Conservation (phyloP, 2,329 filamentous ascomycete genomes). For the Trichoderma afroharzianum region DNA sequence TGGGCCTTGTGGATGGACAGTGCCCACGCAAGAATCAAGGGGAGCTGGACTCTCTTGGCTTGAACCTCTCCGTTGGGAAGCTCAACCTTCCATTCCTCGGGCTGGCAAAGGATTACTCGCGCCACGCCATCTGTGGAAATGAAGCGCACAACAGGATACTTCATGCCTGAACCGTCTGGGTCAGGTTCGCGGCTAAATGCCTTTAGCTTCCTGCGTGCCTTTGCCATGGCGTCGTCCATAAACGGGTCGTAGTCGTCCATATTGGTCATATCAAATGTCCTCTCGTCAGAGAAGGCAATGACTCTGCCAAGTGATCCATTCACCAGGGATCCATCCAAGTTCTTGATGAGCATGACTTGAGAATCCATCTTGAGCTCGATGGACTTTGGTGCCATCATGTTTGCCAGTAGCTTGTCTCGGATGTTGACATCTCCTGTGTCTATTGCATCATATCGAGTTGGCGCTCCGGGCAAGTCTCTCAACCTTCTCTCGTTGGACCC, state of each 20-base stretch:
- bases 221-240: constrained; percentile 40
- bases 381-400: constrained; percentile 86
- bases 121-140: constrained; percentile 67
- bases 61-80: constrained; percentile 93
- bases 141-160: constrained; percentile 85
- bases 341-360: constrained; percentile 99
- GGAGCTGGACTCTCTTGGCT: constrained; percentile 76
- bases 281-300: constrained; percentile 41
- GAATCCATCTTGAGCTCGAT: constrained; percentile 85
- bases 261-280: constrained; percentile 36
- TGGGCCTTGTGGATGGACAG: constrained; percentile 98
- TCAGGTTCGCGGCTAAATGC: constrained; percentile 43
- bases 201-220: constrained; percentile 56
- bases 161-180: constrained; percentile 43
- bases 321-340: constrained; percentile 88
- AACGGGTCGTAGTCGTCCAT: constrained; percentile 44
- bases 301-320: constrained; percentile 93
- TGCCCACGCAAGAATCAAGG: constrained; percentile 93
- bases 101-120: constrained; percentile 67
- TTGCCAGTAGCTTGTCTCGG: constrained; percentile 74
- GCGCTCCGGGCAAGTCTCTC: constrained; percentile 63
- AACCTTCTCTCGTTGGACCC: constrained; percentile 76
- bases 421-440: constrained; percentile 71
- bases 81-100: constrained; percentile 94
- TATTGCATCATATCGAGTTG: constrained; percentile 64